Evolutionary conservation across 1,284 basidiomycete species (phyloP).

Genomic region (Xanthoconium separans): DNA sequence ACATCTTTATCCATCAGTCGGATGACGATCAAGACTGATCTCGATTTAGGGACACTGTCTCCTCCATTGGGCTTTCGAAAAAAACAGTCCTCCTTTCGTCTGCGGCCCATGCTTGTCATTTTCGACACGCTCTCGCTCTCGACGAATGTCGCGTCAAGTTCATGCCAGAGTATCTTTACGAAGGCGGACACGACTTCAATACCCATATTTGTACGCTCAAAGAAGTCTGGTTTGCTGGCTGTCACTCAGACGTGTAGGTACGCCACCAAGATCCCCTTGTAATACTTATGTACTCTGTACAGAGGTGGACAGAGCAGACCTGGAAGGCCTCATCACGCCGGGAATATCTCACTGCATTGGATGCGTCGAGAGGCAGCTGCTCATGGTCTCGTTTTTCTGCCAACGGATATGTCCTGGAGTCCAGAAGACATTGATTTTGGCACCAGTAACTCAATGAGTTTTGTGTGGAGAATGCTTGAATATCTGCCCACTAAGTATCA

Average conservation of each 20-base stretch:
- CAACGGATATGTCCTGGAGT: constrained; percentile 25
- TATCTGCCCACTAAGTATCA: constrained; percentile 29
- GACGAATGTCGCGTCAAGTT: constrained; percentile 43
- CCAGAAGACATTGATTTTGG: constrained; percentile 26
- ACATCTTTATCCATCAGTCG: neutral
- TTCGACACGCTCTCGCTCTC: constrained; percentile 43
- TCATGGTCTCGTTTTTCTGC: constrained; percentile 19
- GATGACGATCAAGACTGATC: neutral
- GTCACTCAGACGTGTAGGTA: constrained; percentile 35
- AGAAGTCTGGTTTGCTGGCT: constrained; percentile 36
- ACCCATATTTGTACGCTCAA: constrained; percentile 26
- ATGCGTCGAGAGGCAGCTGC: constrained; percentile 27
- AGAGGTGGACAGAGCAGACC: no score
- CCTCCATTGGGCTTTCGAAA: constrained; percentile 34
- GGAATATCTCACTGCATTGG: constrained; percentile 28
- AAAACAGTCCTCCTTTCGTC: constrained; percentile 26
- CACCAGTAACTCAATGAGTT: constrained; percentile 20
- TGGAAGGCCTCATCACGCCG: no score
- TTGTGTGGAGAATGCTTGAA: constrained; percentile 23
- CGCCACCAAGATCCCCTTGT: neutral
- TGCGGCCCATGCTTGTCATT: constrained; percentile 31
- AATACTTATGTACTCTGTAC: no score
- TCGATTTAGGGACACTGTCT: constrained; percentile 29
- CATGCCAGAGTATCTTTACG: constrained; percentile 37
- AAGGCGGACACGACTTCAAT: no score